Evolutionary conservation across 2,329 filamentous ascomycete species (phyloP), one percentile per base, ranked within the genome.

Genomic region (Escovopsis weberi): DNA sequence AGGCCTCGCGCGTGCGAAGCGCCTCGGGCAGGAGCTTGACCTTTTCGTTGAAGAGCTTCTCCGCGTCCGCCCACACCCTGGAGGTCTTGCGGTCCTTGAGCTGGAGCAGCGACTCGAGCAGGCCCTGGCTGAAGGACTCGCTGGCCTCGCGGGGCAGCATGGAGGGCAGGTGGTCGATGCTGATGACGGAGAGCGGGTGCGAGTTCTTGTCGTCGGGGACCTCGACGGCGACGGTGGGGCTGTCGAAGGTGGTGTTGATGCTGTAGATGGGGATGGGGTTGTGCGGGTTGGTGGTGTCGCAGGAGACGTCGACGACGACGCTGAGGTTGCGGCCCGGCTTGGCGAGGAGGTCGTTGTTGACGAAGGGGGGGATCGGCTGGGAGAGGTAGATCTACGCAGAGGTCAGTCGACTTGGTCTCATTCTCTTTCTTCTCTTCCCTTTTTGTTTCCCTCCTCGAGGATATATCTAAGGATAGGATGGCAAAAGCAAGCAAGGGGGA

Each of bases 61-160:
- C 79, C 0, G 88, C 88, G 45, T 84, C 75, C 42, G 75, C 70
- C 88, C 88, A 95, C n/a, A 94, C 88, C 11, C 74, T 71, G 26
- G 79, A 71, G 18, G 72, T 81, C 45, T 72, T 66, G 58, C 85
- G 76, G 57, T 91, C 75, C 61, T 91, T 85, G 48, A 95, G 71
- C 47, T 79, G 72, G 47, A 91, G 62, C 51, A 95, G 65, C 55
- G 78, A 83, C 18, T 86, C 85, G 55, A 94, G 67, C 50, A 95
- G 68, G 39, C 82, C 82, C 41, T 74, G 68, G 59, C 80, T 85
- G 66, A 94, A 95, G 18, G 80, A 80, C 65, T 95, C 87, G 37
- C 79, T 86, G 26, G 86, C 80, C 66, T 95, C 89, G 42, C 89
- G 73, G 1, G 89, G 85, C 33, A 96, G 70, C 51, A 95, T 74